Conservation (phyloP, 2,329 filamentous ascomycete genomes). For the Xylaria sp. region DNA sequence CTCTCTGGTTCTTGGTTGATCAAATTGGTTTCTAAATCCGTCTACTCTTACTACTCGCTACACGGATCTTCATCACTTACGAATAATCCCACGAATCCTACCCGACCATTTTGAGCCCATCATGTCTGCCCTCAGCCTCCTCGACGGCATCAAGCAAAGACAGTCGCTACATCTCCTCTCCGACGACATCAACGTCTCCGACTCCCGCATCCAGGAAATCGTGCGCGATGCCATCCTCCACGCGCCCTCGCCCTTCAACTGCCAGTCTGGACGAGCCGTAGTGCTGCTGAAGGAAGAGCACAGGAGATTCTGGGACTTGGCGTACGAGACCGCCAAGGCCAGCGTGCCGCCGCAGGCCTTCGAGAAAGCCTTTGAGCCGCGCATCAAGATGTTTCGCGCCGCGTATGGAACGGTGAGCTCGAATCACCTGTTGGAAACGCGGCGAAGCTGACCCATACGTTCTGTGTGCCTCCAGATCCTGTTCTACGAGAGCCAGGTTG, state of each 20-base stretch:
- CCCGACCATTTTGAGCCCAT: not conserved
- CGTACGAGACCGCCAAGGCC: conserved; percentile 14
- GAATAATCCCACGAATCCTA: not conserved
- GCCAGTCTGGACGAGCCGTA: conserved; percentile 25
- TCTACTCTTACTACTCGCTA: not conserved
- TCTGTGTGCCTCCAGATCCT: conserved; percentile 11
- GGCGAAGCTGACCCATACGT: not conserved
- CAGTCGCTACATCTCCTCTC: conserved; percentile 18
- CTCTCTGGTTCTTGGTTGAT: no score
- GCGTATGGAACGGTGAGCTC: conserved; percentile 23
- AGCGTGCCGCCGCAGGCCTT: conserved; percentile 19
- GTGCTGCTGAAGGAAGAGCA: conserved; percentile 27
- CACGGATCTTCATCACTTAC: not conserved
- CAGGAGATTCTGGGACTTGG: conserved; percentile 29
- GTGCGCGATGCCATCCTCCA: conserved; percentile 28
- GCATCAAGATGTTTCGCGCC: conserved; percentile 29
- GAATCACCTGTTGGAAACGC: not conserved
- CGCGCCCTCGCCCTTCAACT: conserved; percentile 26
- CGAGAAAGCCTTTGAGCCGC: conserved; percentile 28
- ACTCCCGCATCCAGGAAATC: conserved; percentile 28
- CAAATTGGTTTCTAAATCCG: not conserved
- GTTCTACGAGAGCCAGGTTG: conserved; percentile 32
- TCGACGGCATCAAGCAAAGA: conserved; percentile 25
- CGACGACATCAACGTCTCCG: conserved; percentile 6
- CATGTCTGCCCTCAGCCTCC: conserved; percentile 18